These are phyloP conservation scores for Neurospora sp. DNA, from an alignment of 495 filamentous ascomycete species.

Conservation along the genomic window DNA sequence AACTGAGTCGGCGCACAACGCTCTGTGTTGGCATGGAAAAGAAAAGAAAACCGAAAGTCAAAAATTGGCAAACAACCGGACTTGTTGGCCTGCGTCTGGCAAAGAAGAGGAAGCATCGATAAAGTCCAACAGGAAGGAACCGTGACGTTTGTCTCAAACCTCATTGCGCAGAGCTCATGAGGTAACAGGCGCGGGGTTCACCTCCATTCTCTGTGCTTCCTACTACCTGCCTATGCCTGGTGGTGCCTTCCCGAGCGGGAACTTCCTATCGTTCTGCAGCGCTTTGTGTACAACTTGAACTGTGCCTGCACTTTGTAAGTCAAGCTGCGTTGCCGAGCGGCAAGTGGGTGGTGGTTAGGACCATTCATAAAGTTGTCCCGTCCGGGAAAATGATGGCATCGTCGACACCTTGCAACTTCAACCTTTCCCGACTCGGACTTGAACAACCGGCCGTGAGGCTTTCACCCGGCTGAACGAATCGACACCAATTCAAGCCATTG, in stretches of 20 bases:
- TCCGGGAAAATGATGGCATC: neutral
- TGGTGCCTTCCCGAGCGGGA: neutral
- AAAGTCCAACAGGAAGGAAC: neutral
- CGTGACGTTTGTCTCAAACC: neutral
- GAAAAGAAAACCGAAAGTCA: neutral
- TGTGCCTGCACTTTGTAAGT: neutral
- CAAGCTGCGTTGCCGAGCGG: neutral
- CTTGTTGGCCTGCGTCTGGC: neutral
- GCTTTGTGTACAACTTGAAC: neutral
- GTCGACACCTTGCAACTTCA: neutral
- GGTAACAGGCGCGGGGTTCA: neutral
- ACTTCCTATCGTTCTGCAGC: neutral
- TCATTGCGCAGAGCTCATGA: neutral
- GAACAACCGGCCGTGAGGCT: neutral
- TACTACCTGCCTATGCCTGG: neutral
- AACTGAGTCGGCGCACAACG: neutral
- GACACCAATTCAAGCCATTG: slow-evolving; percentile 17
- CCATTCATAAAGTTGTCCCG: neutral
- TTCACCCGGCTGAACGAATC: slow-evolving; percentile 8
- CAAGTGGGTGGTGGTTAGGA: neutral
- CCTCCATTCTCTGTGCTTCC: neutral
- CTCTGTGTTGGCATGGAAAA: neutral
- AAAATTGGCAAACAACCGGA: neutral
- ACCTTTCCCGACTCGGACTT: neutral
- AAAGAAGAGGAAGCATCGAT: neutral